Evolutionary conservation across 2,329 filamentous ascomycete genomes (phyloP), one percentile per base, ranked within the genome.

Genomic region (Trichophyton mentagrophytes): DNA sequence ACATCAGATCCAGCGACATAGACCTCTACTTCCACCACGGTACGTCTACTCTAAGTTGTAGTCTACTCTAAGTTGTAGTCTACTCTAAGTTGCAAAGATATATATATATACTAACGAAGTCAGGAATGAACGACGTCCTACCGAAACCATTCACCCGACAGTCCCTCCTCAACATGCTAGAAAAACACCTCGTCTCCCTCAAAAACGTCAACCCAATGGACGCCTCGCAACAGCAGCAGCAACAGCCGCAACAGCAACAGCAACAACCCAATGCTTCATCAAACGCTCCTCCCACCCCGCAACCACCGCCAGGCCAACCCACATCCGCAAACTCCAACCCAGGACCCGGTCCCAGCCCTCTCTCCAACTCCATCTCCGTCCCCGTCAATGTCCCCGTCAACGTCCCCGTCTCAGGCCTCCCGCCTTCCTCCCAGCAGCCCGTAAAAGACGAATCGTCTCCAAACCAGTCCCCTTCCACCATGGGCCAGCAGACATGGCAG

Each of bases 1-100:
- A 97, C 70, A 97, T 99, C 65, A 84, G 93, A 65, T 91, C 90
- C 63, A 92, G 96, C 69, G 93, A 99, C 71, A 95, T 97, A 64
- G 89, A 92, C 60, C 91, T 95, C 77, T 99, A 99, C 72, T 97
- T 96, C 77, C 86, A 92, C 68, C 91, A 95, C 76, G 93, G 91
- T 93, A 81, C 27, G 27, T 78, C 11, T 86, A n/a, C 25, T 30
- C 25, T 36, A 22, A 22, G n/a, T n/a, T n/a, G n/a, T n/a, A n/a
- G n/a, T n/a, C n/a, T n/a, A n/a, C n/a, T n/a, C n/a, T n/a, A n/a
- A n/a, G n/a, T n/a, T n/a, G n/a, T n/a, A n/a, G n/a, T n/a, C n/a
- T n/a, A n/a, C n/a, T n/a, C n/a, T n/a, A n/a, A n/a, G n/a, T n/a
- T n/a, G n/a, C n/a, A n/a, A n/a, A n/a, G n/a, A n/a, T n/a, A n/a